Percentiles rank a stretch among this genome's conserved stretches.
Conservation (phyloP, 140 eudicot species). For the Erigeron philadelphicus region DNA sequence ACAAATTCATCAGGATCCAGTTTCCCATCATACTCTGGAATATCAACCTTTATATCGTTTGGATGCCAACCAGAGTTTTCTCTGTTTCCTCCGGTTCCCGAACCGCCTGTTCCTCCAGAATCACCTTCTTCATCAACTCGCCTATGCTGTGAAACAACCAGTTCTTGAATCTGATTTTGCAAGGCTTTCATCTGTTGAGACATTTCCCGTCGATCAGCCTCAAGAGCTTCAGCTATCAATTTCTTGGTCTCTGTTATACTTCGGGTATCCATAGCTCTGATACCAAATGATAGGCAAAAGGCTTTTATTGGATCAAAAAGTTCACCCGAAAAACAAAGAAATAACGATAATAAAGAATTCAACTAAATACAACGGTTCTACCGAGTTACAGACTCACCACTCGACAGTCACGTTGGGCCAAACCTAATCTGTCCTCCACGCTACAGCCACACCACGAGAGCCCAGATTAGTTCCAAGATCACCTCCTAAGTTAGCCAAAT, state of each 20-base stretch:
- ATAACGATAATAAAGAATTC: too few species aligned
- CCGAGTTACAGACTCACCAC: too few species aligned
- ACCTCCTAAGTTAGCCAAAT: too few species aligned
- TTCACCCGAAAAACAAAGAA: too few species aligned
- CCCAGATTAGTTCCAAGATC: too few species aligned
- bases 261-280: constrained; percentile 11
- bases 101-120: neutral
- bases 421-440: too few species aligned
- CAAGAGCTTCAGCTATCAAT: neutral
- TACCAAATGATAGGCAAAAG: neutral
- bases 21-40: neutral
- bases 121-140: neutral
- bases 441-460: too few species aligned
- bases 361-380: too few species aligned
- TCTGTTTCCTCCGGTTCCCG: neutral
- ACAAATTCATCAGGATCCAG: neutral
- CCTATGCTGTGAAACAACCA: neutral
- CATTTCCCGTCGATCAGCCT: neutral
- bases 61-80: neutral
- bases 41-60: neutral
- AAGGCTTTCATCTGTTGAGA: neutral
- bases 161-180: neutral
- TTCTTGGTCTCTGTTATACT: neutral
- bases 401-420: too few species aligned
- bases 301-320: too few species aligned